These are phyloP conservation scores for Pseudonitzschia multistriata DNA, from an alignment of 108 stramenopile species.

Conservation along the genomic window DNA sequence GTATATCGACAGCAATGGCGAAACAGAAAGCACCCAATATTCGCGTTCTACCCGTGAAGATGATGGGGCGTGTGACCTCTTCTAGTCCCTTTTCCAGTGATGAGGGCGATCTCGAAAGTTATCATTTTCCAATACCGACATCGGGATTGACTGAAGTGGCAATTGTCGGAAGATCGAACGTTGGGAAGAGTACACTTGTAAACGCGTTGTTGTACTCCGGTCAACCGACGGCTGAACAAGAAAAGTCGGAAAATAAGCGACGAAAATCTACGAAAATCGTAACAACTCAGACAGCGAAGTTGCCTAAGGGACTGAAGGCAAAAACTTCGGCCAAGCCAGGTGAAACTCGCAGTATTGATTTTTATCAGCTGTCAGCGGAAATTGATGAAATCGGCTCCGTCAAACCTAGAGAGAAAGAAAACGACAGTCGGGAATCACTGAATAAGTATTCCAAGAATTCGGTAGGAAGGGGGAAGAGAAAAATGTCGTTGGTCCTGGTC, in stretches of 20 bases:
- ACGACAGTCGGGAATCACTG: not conserved
- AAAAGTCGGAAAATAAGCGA: slow-evolving; percentile 5
- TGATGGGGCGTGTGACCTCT: slow-evolving; percentile 10
- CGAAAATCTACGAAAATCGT: slow-evolving; percentile 2
- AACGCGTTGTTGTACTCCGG: slow-evolving; percentile 77
- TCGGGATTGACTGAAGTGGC: slow-evolving; percentile 28
- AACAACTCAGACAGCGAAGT: slow-evolving; percentile 43
- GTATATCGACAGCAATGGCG: not conserved
- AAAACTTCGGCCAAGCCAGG: slow-evolving; percentile 61
- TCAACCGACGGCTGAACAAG: not conserved
- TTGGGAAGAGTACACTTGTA: slow-evolving; percentile 74
- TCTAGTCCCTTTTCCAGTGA: slow-evolving; percentile 19
- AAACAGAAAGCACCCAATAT: not conserved
- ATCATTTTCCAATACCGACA: not conserved
- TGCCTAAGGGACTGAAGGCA: slow-evolving; percentile 79
- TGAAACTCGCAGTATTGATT: slow-evolving; percentile 66
- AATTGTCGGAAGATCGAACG: slow-evolving; percentile 76
- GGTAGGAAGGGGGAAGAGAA: slow-evolving; percentile 14
- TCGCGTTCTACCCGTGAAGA: slow-evolving; percentile 2
- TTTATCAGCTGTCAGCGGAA: slow-evolving; percentile 69
- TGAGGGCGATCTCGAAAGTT: not conserved
- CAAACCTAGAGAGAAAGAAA: not conserved
- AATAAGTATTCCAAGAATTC: not conserved
- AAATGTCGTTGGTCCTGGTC: slow-evolving; percentile 55
- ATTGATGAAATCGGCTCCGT: not conserved